These are phyloP conservation scores for Solanum habrochaites DNA, from an alignment of 257 asterid genomes.

Conservation along the genomic window DNA sequence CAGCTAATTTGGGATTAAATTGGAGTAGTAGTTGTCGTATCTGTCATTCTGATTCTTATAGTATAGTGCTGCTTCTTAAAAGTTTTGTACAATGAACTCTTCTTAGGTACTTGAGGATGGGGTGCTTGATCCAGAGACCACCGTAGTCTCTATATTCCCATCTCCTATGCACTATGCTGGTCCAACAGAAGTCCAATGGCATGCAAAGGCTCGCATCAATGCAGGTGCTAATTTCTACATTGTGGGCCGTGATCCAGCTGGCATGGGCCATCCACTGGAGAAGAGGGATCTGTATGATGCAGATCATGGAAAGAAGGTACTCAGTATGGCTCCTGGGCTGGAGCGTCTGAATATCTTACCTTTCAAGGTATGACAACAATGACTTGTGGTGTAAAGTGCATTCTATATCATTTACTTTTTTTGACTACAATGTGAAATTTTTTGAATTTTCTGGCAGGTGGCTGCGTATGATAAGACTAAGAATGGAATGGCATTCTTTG, in stretches of 20 bases:
- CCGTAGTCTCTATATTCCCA: conserved; percentile 90
- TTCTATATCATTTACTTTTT: neutral
- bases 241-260: conserved; percentile 94
- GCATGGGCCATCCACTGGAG: conserved; percentile 88
- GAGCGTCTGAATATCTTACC: conserved; percentile 85
- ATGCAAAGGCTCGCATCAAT: conserved; percentile 92
- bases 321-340: conserved; percentile 92
- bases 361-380: conserved; percentile 44
- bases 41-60: neutral
- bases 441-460: conserved; percentile 32
- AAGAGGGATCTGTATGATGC: conserved; percentile 86
- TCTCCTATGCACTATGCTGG: conserved; percentile 99
- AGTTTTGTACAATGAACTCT: neutral
- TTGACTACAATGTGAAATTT: neutral
- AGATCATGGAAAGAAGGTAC: conserved; percentile 96
- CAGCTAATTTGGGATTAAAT: neutral
- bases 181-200: conserved; percentile 98
- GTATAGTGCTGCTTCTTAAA: neutral
- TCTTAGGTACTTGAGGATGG: conserved; percentile 85
- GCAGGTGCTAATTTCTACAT: conserved; percentile 95
- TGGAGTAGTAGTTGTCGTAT: neutral
- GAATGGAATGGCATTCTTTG: conserved; percentile 88
- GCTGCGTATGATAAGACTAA: conserved; percentile 92
- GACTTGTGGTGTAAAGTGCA: neutral
- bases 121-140: conserved; percentile 82